A percentile compares a stretch with the other conserved stretches of the same genome.
phyloP scores from a whole-genome alignment of 495 filamentous ascomycete species.

The Filosporella fistucella region DNA sequence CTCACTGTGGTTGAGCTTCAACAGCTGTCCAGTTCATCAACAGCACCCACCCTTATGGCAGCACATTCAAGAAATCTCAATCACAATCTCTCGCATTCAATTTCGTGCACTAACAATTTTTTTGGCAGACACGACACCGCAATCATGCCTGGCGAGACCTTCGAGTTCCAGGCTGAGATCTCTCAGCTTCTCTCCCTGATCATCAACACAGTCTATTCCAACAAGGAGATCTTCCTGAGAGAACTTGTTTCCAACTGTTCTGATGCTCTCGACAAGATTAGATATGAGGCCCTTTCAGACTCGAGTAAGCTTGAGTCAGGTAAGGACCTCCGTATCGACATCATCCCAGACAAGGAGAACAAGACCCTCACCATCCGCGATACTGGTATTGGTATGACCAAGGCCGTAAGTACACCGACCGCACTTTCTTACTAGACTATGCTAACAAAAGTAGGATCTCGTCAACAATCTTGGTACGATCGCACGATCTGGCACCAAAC shows the following conservation, averaged over 20 bases:
- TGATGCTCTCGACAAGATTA: conserved; percentile 99
- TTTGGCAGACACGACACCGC: conserved; percentile 11
- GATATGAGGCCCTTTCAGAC: conserved; percentile 95
- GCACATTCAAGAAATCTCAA: not conserved
- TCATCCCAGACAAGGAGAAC: conserved; percentile 91
- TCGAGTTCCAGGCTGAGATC: conserved; percentile 99
- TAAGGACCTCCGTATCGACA: conserved; percentile 97
- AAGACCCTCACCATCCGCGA: conserved; percentile 97
- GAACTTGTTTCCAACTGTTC: conserved; percentile 97
- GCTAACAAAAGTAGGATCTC: conserved; percentile 59
- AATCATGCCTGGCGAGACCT: conserved; percentile 78
- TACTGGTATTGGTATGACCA: conserved; percentile 99
- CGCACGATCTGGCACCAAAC: conserved; percentile 97
- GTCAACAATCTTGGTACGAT: conserved; percentile 99
- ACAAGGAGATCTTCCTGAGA: conserved; percentile 99
- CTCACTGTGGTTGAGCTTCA: conserved; percentile 10
- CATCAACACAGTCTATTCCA: conserved; percentile 99
- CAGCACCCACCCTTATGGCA: not conserved
- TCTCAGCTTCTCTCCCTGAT: conserved; percentile 98
- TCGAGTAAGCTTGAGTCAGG: conserved; percentile 91
- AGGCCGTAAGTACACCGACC: conserved; percentile 69
- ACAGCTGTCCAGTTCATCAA: not conserved
- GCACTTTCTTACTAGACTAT: conserved; percentile 21
- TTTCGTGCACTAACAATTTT: conserved; percentile 3
- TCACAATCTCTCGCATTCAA: not conserved